Evolutionary conservation across 192 early-diverging fungal genomes (phyloP).

Genomic region (Phycomyces nitens): DNA sequence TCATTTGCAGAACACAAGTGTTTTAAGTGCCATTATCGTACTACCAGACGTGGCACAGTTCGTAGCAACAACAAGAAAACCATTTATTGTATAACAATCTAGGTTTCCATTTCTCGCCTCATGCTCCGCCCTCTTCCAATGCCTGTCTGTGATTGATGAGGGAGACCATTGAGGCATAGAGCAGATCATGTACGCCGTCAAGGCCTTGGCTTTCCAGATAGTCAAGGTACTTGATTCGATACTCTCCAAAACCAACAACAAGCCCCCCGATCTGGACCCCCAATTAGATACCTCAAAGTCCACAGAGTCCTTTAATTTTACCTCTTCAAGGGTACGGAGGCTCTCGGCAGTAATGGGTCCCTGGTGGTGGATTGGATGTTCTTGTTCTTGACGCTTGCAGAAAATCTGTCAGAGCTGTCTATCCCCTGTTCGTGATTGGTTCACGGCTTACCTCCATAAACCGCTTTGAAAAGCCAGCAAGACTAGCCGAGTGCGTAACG

Average conservation of each 20-base stretch:
- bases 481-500: slow-evolving; percentile 37
- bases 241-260: slow-evolving; percentile 34
- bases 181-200: slow-evolving; percentile 32
- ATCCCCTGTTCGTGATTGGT: not conserved
- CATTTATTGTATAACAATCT: not conserved
- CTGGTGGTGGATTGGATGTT: not conserved
- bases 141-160: slow-evolving; percentile 2
- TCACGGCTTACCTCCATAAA: slow-evolving; percentile 33
- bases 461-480: slow-evolving; percentile 37
- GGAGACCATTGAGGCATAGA: slow-evolving; percentile 23
- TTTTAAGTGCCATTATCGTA: too few relatives aligned
- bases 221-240: slow-evolving; percentile 38
- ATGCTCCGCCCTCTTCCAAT: too few relatives aligned
- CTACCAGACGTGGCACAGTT: too few relatives aligned
- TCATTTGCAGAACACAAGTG: too few relatives aligned
- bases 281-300: slow-evolving; percentile 19
- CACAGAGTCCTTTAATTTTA: slow-evolving; percentile 18
- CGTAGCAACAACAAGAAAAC: too few relatives aligned
- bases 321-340: slow-evolving; percentile 16
- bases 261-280: slow-evolving; percentile 26
- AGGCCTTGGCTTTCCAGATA: slow-evolving; percentile 34
- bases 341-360: slow-evolving; percentile 5
- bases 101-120: not conserved
- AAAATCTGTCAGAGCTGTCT: not conserved
- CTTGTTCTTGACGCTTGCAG: slow-evolving; percentile 7